A percentile compares a stretch with the other conserved stretches of the same genome.
Evolutionary conservation across 2,329 filamentous ascomycete genomes (phyloP).

Genomic region (Diaporthe citrichinensis): DNA sequence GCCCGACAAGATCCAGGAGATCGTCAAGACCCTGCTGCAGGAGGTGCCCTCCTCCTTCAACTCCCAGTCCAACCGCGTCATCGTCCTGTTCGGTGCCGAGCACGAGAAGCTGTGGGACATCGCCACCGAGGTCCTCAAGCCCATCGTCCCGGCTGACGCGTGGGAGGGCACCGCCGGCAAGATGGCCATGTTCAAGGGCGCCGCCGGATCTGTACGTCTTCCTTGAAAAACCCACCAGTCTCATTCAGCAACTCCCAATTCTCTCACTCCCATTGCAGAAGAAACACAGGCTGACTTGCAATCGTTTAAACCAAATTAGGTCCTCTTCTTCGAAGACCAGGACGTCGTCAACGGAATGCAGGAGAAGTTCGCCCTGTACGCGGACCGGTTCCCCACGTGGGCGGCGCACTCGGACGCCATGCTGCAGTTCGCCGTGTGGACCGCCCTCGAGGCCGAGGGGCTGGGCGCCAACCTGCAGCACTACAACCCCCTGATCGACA

Average conservation of each 20-base stretch:
- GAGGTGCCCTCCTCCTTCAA: slow-evolving; percentile 89
- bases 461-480: slow-evolving; percentile 93
- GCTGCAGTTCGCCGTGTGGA: slow-evolving; percentile 86
- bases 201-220: slow-evolving; percentile 80
- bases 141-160: slow-evolving; percentile 75
- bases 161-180: slow-evolving; percentile 67
- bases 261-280: fast-evolving
- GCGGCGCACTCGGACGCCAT: slow-evolving; percentile 84
- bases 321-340: slow-evolving; percentile 90
- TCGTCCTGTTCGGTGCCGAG: slow-evolving; percentile 84
- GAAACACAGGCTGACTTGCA: background rate
- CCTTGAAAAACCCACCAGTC: background rate
- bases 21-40: slow-evolving; percentile 74
- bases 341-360: slow-evolving; percentile 75
- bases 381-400: slow-evolving; percentile 85
- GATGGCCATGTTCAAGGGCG: slow-evolving; percentile 74
- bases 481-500: slow-evolving; percentile 90
- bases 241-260: background rate
- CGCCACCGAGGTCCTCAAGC: slow-evolving; percentile 73
- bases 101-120: slow-evolving; percentile 92
- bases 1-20: slow-evolving; percentile 72
- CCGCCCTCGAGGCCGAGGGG: slow-evolving; percentile 85
- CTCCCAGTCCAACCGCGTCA: slow-evolving; percentile 83
- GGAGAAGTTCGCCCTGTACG: slow-evolving; percentile 79
- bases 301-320: slow-evolving; percentile 54